Conservation (phyloP, 2,329 filamentous ascomycete genomes). For the Ophiostoma angusticollis region DNA sequence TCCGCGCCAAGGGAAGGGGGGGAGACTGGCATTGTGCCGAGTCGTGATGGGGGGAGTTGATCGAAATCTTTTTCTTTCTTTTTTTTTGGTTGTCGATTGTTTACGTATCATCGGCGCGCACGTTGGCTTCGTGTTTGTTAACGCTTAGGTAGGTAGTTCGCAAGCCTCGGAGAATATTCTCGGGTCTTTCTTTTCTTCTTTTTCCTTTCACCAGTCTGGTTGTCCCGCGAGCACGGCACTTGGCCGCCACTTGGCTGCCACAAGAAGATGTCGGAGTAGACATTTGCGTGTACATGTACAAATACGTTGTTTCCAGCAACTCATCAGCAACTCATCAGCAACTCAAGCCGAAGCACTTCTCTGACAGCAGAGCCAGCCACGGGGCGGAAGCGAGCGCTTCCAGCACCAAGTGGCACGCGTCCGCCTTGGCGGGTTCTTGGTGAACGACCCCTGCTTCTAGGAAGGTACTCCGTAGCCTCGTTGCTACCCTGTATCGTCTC, state of each 20-base stretch:
- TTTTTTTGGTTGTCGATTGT: too few relatives aligned
- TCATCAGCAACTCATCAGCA: conserved; percentile 15
- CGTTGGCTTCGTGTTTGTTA: too few relatives aligned
- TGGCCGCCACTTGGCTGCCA: neutral
- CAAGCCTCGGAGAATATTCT: neutral
- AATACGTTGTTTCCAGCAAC: neutral
- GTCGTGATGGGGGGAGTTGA: too few relatives aligned
- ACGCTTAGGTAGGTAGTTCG: too few relatives aligned
- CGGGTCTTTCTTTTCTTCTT: neutral
- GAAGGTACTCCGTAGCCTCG: too few relatives aligned
- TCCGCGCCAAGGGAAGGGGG: too few relatives aligned
- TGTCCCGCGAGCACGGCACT: too few relatives aligned
- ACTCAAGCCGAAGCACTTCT: conserved; percentile 27
- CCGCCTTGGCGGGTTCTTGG: neutral
- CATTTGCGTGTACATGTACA: too few relatives aligned
- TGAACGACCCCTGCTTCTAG: neutral
- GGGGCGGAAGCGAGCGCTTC: conserved; percentile 13
- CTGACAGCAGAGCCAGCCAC: conserved; percentile 22
- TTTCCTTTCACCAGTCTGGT: too few relatives aligned
- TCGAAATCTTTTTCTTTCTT: neutral
- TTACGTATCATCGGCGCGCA: too few relatives aligned
- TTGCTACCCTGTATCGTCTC: too few relatives aligned
- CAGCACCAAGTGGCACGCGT: conserved; percentile 1
- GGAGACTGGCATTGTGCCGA: too few relatives aligned
- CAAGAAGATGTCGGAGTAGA: neutral